These are phyloP conservation scores for Coemansia sp. DNA, from an alignment of 192 early-diverging fungal genomes.

Conservation along the genomic window DNA sequence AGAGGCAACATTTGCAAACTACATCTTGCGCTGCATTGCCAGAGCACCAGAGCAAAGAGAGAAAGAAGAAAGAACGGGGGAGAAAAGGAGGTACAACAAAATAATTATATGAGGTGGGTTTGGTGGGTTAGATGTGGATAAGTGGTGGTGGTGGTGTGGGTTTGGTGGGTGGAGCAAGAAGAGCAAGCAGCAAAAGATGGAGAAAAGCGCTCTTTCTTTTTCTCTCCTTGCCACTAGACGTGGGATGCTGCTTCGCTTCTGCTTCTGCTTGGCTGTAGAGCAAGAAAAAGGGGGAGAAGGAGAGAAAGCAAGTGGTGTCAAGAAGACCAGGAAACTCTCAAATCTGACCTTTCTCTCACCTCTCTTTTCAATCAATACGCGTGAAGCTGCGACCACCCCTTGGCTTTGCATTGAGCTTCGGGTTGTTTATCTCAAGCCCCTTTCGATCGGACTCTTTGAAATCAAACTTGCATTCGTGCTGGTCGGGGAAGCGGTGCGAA, in stretches of 20 bases:
- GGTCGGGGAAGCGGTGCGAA: conserved; percentile 66
- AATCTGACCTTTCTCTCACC: not conserved
- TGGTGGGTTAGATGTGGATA: not conserved
- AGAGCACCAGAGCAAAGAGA: conserved; percentile 4
- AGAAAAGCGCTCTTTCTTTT: too few relatives aligned
- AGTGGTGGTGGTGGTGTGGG: too few relatives aligned
- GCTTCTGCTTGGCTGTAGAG: too few relatives aligned
- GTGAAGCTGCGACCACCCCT: conserved; percentile 76
- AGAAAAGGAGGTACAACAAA: not conserved
- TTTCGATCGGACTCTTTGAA: conserved; percentile 70
- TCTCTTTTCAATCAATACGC: conserved; percentile 55
- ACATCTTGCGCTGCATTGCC: not conserved
- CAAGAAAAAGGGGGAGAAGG: not conserved
- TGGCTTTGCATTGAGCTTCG: conserved; percentile 70
- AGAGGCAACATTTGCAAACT: not conserved
- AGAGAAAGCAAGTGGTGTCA: not conserved
- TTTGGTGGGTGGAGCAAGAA: too few relatives aligned
- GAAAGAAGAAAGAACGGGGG: conserved; percentile 8
- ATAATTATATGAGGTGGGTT: not conserved
- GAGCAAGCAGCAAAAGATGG: too few relatives aligned
- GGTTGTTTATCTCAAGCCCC: conserved; percentile 71
- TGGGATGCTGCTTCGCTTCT: too few relatives aligned
- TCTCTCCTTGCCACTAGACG: too few relatives aligned
- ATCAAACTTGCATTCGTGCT: conserved; percentile 81
- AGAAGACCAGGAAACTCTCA: not conserved